A percentile compares a stretch with the other conserved stretches of the same genome.
These are phyloP conservation scores for Aspergillus bertholletiae DNA, from an alignment of 495 filamentous ascomycete genomes.

Conservation along the genomic window DNA sequence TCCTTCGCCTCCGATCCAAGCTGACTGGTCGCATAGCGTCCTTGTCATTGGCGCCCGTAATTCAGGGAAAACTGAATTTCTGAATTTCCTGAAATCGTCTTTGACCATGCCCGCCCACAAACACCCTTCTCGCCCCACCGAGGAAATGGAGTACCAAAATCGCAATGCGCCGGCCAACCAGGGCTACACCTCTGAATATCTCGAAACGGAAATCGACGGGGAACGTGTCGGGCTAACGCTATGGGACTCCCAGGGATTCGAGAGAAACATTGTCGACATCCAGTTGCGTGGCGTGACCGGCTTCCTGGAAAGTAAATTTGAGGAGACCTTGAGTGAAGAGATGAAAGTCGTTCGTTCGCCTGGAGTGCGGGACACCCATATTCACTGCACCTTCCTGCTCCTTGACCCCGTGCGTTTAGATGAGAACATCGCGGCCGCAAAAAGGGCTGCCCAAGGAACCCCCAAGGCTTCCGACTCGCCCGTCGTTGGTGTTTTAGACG, in stretches of 20 bases:
- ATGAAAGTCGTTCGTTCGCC: slow-evolving; percentile 94
- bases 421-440: slow-evolving; percentile 69
- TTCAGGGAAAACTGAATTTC: slow-evolving; percentile 93
- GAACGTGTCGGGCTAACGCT: slow-evolving; percentile 91
- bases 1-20: background rate
- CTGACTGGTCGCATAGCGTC: slow-evolving; percentile 54
- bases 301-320: slow-evolving; percentile 96
- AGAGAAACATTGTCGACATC: slow-evolving; percentile 89
- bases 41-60: slow-evolving; percentile 85
- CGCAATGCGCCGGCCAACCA: slow-evolving; percentile 44
- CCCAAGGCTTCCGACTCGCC: slow-evolving; percentile 46
- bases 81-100: slow-evolving; percentile 87
- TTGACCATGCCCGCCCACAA: slow-evolving; percentile 79
- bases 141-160: slow-evolving; percentile 43
- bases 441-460: slow-evolving; percentile 52
- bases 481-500: slow-evolving; percentile 67
- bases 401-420: slow-evolving; percentile 88
- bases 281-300: slow-evolving; percentile 86
- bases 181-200: slow-evolving; percentile 78
- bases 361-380: slow-evolving; percentile 91
- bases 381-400: slow-evolving; percentile 91
- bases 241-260: slow-evolving; percentile 93
- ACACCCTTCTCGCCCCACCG: slow-evolving; percentile 50
- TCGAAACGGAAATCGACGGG: slow-evolving; percentile 91
- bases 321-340: slow-evolving; percentile 96